Percentiles rank a stretch among this genome's conserved stretches.
Evolutionary conservation across 2,329 filamentous ascomycete species (phyloP).

Genomic region (Claviceps quebecensis): DNA sequence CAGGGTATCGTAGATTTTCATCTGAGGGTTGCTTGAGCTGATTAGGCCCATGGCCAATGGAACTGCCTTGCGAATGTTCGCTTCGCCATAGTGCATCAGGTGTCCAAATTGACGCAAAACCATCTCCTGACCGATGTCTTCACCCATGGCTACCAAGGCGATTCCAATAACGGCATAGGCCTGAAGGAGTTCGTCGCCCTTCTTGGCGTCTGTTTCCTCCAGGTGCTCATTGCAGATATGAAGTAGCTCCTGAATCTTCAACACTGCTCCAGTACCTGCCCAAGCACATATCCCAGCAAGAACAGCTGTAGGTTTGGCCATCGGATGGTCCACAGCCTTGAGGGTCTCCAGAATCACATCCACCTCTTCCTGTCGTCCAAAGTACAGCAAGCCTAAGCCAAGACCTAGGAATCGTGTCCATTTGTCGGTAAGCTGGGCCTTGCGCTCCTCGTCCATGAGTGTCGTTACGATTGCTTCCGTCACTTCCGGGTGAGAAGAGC

Average conservation of each 20-base stretch:
- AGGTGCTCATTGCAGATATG: conserved; percentile 98
- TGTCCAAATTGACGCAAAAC: conserved; percentile 94
- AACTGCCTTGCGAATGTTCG: conserved; percentile 92
- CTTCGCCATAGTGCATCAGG: conserved; percentile 96
- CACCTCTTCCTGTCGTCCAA: conserved; percentile 95
- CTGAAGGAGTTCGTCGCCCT: conserved; percentile 88
- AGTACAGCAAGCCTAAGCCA: conserved; percentile 84
- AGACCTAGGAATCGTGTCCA: conserved; percentile 96
- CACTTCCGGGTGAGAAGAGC: conserved; percentile 80
- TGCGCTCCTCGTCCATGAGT: conserved; percentile 83
- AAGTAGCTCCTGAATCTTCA: conserved; percentile 93
- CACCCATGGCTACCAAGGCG: conserved; percentile 91
- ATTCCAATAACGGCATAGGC: conserved; percentile 92
- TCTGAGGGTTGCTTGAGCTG: conserved; percentile 95
- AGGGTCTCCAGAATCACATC: conserved; percentile 93
- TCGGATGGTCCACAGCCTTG: conserved; percentile 92
- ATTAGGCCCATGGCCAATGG: conserved; percentile 93
- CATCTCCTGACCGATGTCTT: conserved; percentile 98
- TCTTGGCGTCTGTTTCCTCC: conserved; percentile 87
- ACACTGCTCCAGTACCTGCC: conserved; percentile 90
- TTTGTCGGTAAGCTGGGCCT: conserved; percentile 86
- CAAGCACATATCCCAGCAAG: conserved; percentile 94
- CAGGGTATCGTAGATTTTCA: conserved; percentile 98
- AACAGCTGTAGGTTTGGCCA: conserved; percentile 90
- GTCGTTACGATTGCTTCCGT: conserved; percentile 87